phyloP scores from a whole-genome alignment of 805 yeast genomes.

The Cyberlindnera sargentensis region DNA sequence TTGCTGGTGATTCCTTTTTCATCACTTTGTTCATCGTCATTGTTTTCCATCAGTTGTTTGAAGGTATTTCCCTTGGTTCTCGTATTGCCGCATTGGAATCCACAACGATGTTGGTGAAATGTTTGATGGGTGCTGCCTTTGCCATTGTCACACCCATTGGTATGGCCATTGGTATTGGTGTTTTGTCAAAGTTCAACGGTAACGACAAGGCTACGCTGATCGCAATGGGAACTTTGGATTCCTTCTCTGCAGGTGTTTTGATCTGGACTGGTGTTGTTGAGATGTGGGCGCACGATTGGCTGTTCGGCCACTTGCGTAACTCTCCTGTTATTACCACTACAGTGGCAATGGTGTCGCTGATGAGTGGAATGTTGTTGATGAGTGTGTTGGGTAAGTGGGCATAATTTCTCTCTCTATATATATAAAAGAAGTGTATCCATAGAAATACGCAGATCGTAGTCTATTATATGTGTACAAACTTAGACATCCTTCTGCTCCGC shows the following conservation, averaged over 20 bases:
- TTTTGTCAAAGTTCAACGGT: slow-evolving; percentile 51
- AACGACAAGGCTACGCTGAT: slow-evolving; percentile 50
- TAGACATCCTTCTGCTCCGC: slow-evolving; percentile 35
- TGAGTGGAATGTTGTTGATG: slow-evolving; percentile 65
- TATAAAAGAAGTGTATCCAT: too few relatives aligned
- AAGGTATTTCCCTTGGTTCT: slow-evolving; percentile 80
- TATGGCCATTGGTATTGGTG: slow-evolving; percentile 71
- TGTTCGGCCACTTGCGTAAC: slow-evolving; percentile 50
- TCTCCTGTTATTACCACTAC: slow-evolving; percentile 37
- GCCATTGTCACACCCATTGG: slow-evolving; percentile 63
- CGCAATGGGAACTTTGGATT: slow-evolving; percentile 62
- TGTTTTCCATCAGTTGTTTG: slow-evolving; percentile 71
- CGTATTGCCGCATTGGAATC: slow-evolving; percentile 46
- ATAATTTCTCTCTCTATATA: slow-evolving; percentile 14
- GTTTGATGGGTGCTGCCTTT: slow-evolving; percentile 42
- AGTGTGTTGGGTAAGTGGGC: slow-evolving; percentile 72
- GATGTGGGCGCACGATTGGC: slow-evolving; percentile 65
- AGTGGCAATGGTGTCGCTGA: slow-evolving; percentile 38
- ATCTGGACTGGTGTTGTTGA: slow-evolving; percentile 72
- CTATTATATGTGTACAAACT: too few relatives aligned
- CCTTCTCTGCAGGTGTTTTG: slow-evolving; percentile 69
- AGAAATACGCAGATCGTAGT: too few relatives aligned
- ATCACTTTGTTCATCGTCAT: slow-evolving; percentile 56
- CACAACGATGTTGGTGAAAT: slow-evolving; percentile 37
- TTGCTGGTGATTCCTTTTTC: slow-evolving; percentile 63